phyloP scores from a whole-genome alignment of 2,329 filamentous ascomycete species.

The Talaromyces sp. region DNA sequence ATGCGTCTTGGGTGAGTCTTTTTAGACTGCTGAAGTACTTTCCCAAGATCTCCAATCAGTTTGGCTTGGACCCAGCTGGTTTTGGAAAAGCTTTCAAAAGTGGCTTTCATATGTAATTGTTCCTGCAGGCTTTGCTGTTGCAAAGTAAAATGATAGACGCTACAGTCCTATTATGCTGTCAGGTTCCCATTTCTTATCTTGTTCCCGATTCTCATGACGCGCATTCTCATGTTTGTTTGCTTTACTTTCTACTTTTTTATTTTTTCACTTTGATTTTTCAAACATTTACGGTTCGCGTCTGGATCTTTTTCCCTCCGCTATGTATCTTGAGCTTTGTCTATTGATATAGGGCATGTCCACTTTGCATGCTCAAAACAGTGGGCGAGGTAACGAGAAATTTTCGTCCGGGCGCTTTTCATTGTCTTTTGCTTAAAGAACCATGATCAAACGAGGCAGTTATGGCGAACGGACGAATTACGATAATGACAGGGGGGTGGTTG shows the following conservation, averaged over 20 bases:
- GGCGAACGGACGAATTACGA: conserved; percentile 22
- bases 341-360: conserved; percentile 30
- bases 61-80: conserved; percentile 12
- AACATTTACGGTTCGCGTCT: conserved; percentile 22
- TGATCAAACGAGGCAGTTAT: conserved; percentile 18
- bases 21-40: conserved; percentile 1
- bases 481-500: conserved; percentile 25
- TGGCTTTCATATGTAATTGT: conserved; percentile 33
- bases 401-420: conserved; percentile 21
- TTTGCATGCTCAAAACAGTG: conserved; percentile 28
- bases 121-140: conserved; percentile 15
- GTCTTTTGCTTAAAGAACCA: conserved; percentile 13
- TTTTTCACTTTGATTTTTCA: conserved; percentile 4
- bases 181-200: conserved; percentile 8
- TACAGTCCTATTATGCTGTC: conserved; percentile 1
- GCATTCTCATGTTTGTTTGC: conserved; percentile 20
- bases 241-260: conserved; percentile 12
- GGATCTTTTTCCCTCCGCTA: conserved; percentile 18
- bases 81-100: conserved; percentile 22
- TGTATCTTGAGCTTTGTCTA: conserved; percentile 30
- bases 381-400: conserved; percentile 32
- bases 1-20: conserved; percentile 2
- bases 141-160: neutral
- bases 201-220: conserved; percentile 3
- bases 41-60: conserved; percentile 7